phyloP scores from a whole-genome alignment of 305 asterid genomes.

The Fraxinus greggii region DNA sequence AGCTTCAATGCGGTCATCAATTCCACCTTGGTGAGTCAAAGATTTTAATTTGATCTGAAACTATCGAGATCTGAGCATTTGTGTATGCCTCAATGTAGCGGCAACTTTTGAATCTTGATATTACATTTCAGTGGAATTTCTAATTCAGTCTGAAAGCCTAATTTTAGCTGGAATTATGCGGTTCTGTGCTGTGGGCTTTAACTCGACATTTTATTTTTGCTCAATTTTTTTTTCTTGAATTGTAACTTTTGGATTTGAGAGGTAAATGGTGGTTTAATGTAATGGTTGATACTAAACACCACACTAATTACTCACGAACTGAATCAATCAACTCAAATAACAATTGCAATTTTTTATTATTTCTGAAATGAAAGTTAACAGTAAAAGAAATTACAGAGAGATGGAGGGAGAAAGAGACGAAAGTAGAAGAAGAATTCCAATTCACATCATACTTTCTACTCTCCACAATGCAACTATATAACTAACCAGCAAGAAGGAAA shows the following conservation, averaged over 20 bases:
- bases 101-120: slow-evolving; percentile 1
- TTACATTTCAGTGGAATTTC: neutral
- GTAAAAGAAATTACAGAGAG: too few relatives aligned
- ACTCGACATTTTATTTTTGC: neutral
- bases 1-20: slow-evolving; percentile 53
- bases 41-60: neutral
- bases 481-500: too few relatives aligned
- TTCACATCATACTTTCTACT: too few relatives aligned
- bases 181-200: neutral
- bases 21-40: slow-evolving; percentile 46
- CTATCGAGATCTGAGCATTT: slow-evolving; percentile 4
- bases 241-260: slow-evolving; percentile 14
- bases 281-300: too few relatives aligned
- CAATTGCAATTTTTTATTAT: too few relatives aligned
- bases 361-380: too few relatives aligned
- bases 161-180: slow-evolving; percentile 3
- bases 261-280: slow-evolving; percentile 1
- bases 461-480: too few relatives aligned
- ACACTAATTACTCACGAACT: too few relatives aligned
- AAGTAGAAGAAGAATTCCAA: too few relatives aligned
- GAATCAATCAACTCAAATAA: too few relatives aligned
- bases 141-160: neutral
- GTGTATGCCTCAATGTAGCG: neutral
- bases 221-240: neutral
- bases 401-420: too few relatives aligned